Conservation (phyloP, 495 filamentous ascomycete species). For the Lindgomyces ingoldianus region DNA sequence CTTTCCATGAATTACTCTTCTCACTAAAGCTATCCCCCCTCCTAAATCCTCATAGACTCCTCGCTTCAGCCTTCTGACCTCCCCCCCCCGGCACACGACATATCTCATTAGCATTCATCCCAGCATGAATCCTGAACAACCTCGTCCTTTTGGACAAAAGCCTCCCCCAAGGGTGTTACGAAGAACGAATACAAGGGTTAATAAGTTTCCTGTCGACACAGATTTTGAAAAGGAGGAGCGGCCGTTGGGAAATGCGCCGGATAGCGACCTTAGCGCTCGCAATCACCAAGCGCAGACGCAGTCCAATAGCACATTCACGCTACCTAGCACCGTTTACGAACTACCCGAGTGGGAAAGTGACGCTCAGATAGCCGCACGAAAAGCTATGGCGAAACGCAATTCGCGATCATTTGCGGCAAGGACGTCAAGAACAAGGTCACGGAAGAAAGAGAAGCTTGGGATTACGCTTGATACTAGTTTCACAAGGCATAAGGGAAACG, state of each 20-base stretch:
- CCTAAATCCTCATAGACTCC: not conserved
- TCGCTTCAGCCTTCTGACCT: not conserved
- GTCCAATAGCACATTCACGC: constrained; percentile 15
- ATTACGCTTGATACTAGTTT: constrained; percentile 43
- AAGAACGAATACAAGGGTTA: not conserved
- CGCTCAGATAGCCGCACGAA: constrained; percentile 34
- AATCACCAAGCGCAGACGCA: constrained; percentile 9
- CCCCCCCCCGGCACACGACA: not conserved
- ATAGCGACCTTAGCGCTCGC: not conserved
- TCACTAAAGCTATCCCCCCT: not conserved
- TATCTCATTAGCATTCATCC: not conserved
- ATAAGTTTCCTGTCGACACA: not conserved
- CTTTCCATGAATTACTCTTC: constrained; percentile 19
- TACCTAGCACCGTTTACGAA: constrained; percentile 11
- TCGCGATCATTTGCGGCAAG: constrained; percentile 27
- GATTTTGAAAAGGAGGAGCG: constrained; percentile 8
- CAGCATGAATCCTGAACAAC: constrained; percentile 1
- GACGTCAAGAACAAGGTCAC: constrained; percentile 25
- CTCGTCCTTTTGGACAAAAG: constrained; percentile 2
- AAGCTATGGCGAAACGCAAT: constrained; percentile 33
- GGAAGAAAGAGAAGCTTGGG: constrained; percentile 37
- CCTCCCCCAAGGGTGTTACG: not conserved
- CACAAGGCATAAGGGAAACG: constrained; percentile 32
- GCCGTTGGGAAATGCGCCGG: not conserved
- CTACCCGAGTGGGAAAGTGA: constrained; percentile 10